Evolutionary conservation across 163 green algal genomes (phyloP), one percentile per base, ranked within the genome.

Genomic region (Chlamydomonas reinhardtii): DNA sequence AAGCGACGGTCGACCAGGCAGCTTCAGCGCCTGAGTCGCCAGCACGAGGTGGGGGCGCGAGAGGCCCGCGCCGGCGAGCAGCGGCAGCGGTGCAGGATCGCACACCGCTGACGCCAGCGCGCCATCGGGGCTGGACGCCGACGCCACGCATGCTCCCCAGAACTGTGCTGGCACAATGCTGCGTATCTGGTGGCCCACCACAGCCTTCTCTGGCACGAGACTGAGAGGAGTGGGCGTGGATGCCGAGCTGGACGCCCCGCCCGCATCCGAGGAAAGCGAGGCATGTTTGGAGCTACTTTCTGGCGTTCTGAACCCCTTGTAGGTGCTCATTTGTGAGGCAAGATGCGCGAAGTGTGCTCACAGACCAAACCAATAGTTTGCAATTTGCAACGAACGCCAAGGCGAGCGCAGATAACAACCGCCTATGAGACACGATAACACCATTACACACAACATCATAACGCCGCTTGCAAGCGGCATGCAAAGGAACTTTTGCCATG

Each of bases 41-140:
- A 97, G 74, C 52, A 97, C 75, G 56, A 97, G 92, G 86, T 98
- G 95, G 4, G 91, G 89, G 0, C 95, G 88, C 0, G 91, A 93
- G 0, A 97, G 73, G 0, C 95, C 95, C 3, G 91, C 93, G 35
- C 92, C 88, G 0, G 87, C 72, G 19, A 76, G 89, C 25, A 94
- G 91, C 8, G 85, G 85, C 35, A 96, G 84, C 5, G 95, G 89
- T 12, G 91, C 87, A 3, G 94, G 94, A 78, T 97, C 92, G 59
- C 92, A 94, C 0, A 94, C 90, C 31, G 92, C 83, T 15, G 83
- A 83, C 22, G 76, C 81, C 20, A 82, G 70, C 32, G 88, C 64
- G n/a, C 93, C 93, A 74, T 94, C 92, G 4, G 94, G 62, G 15
- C 83, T 92, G 24, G 84, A 77, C 4, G 89, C 43, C 25, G 80